phyloP scores from a whole-genome alignment of 441 rosid species.

The Jatropha podagrica region DNA sequence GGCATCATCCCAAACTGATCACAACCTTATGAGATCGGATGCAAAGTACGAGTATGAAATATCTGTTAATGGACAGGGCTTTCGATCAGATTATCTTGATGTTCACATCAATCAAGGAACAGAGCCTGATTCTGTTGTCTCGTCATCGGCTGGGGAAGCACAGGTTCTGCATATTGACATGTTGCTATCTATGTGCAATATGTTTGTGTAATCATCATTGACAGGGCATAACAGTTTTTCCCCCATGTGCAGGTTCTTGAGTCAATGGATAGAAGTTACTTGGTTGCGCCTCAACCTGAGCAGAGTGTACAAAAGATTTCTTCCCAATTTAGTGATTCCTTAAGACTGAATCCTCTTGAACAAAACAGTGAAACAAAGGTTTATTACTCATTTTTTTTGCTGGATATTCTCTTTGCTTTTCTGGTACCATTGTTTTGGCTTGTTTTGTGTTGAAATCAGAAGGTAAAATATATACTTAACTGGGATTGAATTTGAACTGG shows the following conservation, averaged over 20 bases:
- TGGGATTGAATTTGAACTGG: conserved; percentile 24
- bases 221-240: conserved; percentile 4
- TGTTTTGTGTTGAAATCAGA: conserved; percentile 10
- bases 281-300: conserved; percentile 43
- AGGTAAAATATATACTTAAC: conserved; percentile 10
- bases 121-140: conserved; percentile 45
- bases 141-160: conserved; percentile 50
- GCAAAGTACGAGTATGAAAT: conserved; percentile 54
- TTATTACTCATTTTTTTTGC: conserved; percentile 6
- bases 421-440: conserved; percentile 7
- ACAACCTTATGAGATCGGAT: conserved; percentile 46
- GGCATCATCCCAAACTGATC: conserved; percentile 54
- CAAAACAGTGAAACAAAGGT: conserved; percentile 50
- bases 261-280: conserved; percentile 49
- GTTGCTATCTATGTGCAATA: conserved; percentile 11
- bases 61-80: conserved; percentile 56
- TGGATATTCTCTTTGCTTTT: conserved; percentile 7
- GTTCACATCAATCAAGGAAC: conserved; percentile 48
- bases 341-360: conserved; percentile 40
- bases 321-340: conserved; percentile 54
- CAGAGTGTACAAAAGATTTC: conserved; percentile 58
- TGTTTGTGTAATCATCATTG: not conserved
- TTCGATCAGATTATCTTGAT: conserved; percentile 53
- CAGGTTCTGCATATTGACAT: conserved; percentile 45
- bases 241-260: conserved; percentile 49